Evolutionary conservation across 176 grass and related monocot species (phyloP), one percentile per base, ranked within the genome.

Genomic region (Oryza officinalis): DNA sequence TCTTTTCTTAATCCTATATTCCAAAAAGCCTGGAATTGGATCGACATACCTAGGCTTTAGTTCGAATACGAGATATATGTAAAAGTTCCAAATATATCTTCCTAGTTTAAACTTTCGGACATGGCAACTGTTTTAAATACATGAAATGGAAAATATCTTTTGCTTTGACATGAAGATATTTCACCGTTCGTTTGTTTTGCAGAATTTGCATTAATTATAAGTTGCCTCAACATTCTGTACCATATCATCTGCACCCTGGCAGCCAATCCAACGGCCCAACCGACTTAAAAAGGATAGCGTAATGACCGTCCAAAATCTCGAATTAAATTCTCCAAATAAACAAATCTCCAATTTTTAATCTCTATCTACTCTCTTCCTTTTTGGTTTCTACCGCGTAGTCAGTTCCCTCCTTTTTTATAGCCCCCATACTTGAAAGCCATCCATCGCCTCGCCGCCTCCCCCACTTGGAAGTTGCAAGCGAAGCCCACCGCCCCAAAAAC

Each of bases 361-460:
- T 4, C 7, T 61, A 61, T 57, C 50, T 22, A 52, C 20, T 17
- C 54, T 61, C 57, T 61, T 61, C 9, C 20, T 61, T 25, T 25
- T 61, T 10, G 2, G n/a, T 61, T 61, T 61, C 57, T 76, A 27
- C 14, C 37, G 27, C 41, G 27, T 50, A 25, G 20, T 26, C 22
- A 20, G 38, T 46, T 46, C 32, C 23, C 18, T 27, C 61, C 26
- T 46, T 75, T 81, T 81, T 81, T 87, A 87, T 87, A 87, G 46
- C 25, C 67, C 13, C 20, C 38, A 10, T 40, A 40, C 38, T 8
- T 40, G 38, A 40, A 40, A 8, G 38, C 38, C 38, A 40, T 4
- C 74, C 71, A 14, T 49, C 20, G 28, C 73, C 28, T n/a, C 71
- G 67, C 37, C 79, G 28, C 13, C 25, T 68, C 5, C 72, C 72